Evolutionary conservation across 2,329 filamentous ascomycete genomes (phyloP), one percentile per base, ranked within the genome.

Genomic region (Fusarium napiforme): DNA sequence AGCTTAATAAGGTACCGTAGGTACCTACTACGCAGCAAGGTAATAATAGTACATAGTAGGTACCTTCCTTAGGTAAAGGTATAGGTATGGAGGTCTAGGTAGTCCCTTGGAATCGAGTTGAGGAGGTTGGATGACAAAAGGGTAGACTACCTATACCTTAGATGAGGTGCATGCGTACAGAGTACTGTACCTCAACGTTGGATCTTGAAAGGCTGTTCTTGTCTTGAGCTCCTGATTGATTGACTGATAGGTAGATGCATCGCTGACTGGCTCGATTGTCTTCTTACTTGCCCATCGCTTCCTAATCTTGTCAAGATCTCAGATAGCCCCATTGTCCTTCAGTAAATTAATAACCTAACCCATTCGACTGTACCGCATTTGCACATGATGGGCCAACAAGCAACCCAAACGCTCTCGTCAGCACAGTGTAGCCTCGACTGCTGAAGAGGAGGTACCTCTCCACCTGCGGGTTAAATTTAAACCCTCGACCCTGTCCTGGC

Each of bases 391-490:
- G 28, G 23, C 23, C 23, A 69, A 32, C 50, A 55, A 45, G 49
- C 46, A 45, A 21, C 57, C 64, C 37, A 53, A 59, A 47, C 45
- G 32, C 23, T 52, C 65, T 64, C 40, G 45, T 30, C 63, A 65
- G 69, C 74, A 78, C 76, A 75, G 76, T 78, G 70, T 56, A 32
- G 49, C 52, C 34, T 32, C 15, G 42, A 43, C 47, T 61, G 42
- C 59, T 46, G 60, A 63, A 71, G 49, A 62, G 46, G 64, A 67
- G 60, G 67, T 71, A 76, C 69, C 49, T 64, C 56, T 42, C 72
- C 62, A 70, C 69, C 57, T 45, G 67, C 52, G 64, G 72, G 72
- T 78, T 78, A 76, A 78, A 78, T 78, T 77, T 77, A 78, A 71
- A 76, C 58, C 72, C 64, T 73, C 60, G 64, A 65, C 75, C 47